Base-by-base conservation (phyloP, 495 filamentous ascomycete genomes). In the Apiosordaria backusii region DNA sequence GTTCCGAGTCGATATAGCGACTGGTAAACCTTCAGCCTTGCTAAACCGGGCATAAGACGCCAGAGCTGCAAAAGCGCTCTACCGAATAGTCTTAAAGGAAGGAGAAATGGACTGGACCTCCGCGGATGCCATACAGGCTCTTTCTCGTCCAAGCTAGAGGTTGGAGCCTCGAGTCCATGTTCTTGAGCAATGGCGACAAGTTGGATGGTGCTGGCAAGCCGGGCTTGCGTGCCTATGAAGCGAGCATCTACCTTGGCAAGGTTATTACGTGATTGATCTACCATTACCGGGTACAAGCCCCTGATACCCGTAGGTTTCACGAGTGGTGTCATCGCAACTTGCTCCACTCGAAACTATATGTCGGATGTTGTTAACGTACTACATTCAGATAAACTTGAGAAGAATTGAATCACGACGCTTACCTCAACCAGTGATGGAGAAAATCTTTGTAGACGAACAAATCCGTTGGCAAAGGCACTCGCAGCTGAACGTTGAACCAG, bases 351-450 rank as follows among this genome's bases (percentile, higher is more conserved):
- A 61, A 68, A 76, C 74, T 76, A 35, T 60, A 57, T 29, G 27
- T 7, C 27, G 7, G 7, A 29, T 29, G 7, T n/a, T 29, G 27
- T 29, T 7, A 29, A 7, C 7, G 7, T 29, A 29, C 27, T 29
- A 29, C 27, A 29, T 4, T 29, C 27, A 29, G 27, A 3, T 7
- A 29, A 29, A n/a, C n/a, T 29, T 29, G 27, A 29, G n/a, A 15
- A 22, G 19, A 50, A 21, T 13, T 22, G 60, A 62, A 13, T 50
- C 4, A 57, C 5, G 57, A 61, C 7, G 7, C 65, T 67, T 29
- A 76, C 74, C 70, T 74, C 70, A 29, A 72, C 58, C 69, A 72
- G 67, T 16, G 74, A 74, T 45, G 70, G 63, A 6, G 68, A 65
- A 19, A 53, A 25, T 25, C 74, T 65, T 13, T 72, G 52, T 62